phyloP scores from a whole-genome alignment of 345 rosid genomes.

The Eutrema japonicum region DNA sequence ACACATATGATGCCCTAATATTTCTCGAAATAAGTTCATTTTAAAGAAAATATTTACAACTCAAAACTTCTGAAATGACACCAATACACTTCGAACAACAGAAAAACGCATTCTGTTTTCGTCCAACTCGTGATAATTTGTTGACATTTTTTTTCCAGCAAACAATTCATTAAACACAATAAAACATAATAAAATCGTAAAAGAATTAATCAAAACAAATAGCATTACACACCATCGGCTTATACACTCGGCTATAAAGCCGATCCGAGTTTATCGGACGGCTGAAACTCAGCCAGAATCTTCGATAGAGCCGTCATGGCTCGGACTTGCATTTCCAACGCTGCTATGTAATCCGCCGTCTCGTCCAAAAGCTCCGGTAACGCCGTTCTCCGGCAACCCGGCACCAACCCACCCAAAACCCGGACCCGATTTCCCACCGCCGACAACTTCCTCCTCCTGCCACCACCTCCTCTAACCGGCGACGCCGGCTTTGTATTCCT shows the following conservation, averaged over 20 bases:
- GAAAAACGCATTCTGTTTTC: neutral
- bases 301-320: conserved; percentile 82
- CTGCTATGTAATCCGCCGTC: conserved; percentile 91
- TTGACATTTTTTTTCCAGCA: conserved; percentile 16
- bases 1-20: neutral
- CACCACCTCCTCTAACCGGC: conserved; percentile 41
- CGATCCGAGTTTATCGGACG: conserved; percentile 29
- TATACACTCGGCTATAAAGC: conserved; percentile 23
- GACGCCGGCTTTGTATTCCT: conserved; percentile 47
- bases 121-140: conserved; percentile 25
- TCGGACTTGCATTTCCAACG: conserved; percentile 95
- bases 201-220: conserved; percentile 27
- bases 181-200: conserved; percentile 14
- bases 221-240: conserved; percentile 33
- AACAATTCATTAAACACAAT: conserved; percentile 35
- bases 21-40: neutral
- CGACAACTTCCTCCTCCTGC: conserved; percentile 60
- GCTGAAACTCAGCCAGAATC: conserved; percentile 39
- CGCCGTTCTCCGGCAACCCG: conserved; percentile 93
- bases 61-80: conserved; percentile 17
- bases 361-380: conserved; percentile 90
- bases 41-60: conserved; percentile 13
- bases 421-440: conserved; percentile 68
- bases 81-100: neutral
- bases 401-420: conserved; percentile 81